Evolutionary conservation across 345 rosid genomes (phyloP).

Genomic region (Moringa oleifera): DNA sequence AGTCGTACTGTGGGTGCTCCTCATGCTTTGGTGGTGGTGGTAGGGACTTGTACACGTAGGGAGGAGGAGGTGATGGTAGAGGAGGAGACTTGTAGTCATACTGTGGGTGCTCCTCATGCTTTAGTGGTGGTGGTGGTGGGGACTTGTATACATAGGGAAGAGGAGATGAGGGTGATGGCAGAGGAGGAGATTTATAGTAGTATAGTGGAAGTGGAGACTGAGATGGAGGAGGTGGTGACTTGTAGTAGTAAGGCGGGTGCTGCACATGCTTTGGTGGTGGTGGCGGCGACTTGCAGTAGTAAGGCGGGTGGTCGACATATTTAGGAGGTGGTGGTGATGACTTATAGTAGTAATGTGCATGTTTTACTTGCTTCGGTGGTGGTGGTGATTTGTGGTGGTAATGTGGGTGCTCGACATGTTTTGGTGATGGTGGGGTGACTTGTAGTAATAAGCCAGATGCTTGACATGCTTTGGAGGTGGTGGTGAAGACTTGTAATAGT

Average conservation of each 20-base stretch:
- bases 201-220: background rate
- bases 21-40: background rate
- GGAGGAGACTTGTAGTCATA: background rate
- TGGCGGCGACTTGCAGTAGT: conserved; percentile 1
- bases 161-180: conserved; percentile 1
- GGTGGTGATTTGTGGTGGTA: background rate
- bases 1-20: conserved; percentile 2
- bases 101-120: background rate
- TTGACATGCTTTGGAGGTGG: conserved; percentile 11
- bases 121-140: conserved; percentile 1
- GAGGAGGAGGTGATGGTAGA: background rate
- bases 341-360: too few relatives aligned
- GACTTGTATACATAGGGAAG: conserved; percentile 12
- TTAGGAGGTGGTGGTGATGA: too few relatives aligned
- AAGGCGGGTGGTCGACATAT: background rate
- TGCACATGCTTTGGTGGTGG: conserved; percentile 6
- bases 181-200: background rate
- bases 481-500: background rate
- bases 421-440: too few relatives aligned
- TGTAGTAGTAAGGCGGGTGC: conserved; percentile 11
- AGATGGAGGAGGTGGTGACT: background rate
- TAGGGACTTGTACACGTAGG: conserved; percentile 4
- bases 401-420: too few relatives aligned
- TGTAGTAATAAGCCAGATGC: background rate
- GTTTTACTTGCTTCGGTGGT: too few relatives aligned